Conservation (phyloP, 176 grass and related monocot genomes). For the Carex parvula region DNA sequence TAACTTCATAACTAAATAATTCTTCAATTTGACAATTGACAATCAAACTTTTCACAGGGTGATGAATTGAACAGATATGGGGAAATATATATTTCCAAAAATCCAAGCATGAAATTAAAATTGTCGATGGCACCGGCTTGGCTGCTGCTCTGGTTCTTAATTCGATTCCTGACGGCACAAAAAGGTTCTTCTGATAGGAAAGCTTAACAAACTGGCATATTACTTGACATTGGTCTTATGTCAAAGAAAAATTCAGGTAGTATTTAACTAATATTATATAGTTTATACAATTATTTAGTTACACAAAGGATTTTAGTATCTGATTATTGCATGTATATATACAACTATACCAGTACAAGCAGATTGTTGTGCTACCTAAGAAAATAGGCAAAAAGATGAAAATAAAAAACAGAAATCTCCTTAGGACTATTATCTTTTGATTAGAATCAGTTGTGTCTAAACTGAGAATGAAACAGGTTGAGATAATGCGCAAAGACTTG, state of each 20-base stretch:
- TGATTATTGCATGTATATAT: background rate
- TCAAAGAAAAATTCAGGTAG: slow-evolving; percentile 70
- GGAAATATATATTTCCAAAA: slow-evolving; percentile 63
- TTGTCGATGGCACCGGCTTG: slow-evolving; percentile 86
- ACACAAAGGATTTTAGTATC: background rate
- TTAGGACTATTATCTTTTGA: background rate
- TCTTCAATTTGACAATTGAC: background rate
- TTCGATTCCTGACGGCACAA: slow-evolving; percentile 47
- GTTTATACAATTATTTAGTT: background rate
- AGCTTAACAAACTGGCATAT: slow-evolving; percentile 58
- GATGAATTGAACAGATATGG: slow-evolving; percentile 65
- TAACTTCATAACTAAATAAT: background rate
- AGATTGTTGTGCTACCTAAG: background rate
- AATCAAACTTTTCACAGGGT: slow-evolving; percentile 33
- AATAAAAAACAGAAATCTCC: background rate
- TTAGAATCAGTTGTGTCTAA: background rate
- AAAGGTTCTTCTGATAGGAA: slow-evolving; percentile 59
- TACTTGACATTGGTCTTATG: slow-evolving; percentile 49
- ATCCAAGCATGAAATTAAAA: slow-evolving; percentile 56
- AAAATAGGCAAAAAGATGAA: background rate
- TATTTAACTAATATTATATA: background rate
- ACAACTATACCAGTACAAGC: background rate
- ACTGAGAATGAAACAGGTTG: slow-evolving; percentile 42
- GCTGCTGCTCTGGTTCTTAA: slow-evolving; percentile 82
- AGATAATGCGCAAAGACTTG: slow-evolving; percentile 51